phyloP scores from a whole-genome alignment of 768 basidiomycete genomes.

The Coprinopsis cinerea region DNA sequence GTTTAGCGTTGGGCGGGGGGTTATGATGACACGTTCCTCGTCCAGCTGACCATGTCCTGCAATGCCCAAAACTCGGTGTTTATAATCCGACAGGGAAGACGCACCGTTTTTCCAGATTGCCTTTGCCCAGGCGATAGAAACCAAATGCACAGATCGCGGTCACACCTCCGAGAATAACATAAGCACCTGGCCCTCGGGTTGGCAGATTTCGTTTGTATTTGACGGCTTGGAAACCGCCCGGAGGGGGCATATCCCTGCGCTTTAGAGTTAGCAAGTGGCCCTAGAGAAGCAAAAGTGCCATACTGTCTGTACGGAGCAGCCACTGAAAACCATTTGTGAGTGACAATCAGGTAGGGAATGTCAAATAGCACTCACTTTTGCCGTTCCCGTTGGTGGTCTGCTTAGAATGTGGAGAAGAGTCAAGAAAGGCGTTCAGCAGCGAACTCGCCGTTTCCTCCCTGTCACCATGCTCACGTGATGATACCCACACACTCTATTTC shows the following conservation, averaged over 20 bases:
- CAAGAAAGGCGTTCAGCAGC: too few species aligned
- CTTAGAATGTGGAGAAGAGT: too few species aligned
- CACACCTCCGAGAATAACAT: conserved; percentile 82
- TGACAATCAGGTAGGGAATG: neutral
- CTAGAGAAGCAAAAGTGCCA: conserved; percentile 27
- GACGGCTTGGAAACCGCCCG: conserved; percentile 87
- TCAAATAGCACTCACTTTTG: conserved; percentile 7
- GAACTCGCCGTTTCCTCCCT: too few species aligned
- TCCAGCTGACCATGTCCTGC: conserved; percentile 45
- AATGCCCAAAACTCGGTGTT: conserved; percentile 7
- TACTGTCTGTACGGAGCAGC: conserved; percentile 60
- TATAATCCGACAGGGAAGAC: conserved; percentile 31
- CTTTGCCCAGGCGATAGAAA: conserved; percentile 86
- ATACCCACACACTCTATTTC: too few species aligned
- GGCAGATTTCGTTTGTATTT: conserved; percentile 97
- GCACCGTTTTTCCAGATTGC: conserved; percentile 90
- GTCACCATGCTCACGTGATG: too few species aligned
- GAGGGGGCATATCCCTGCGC: conserved; percentile 89
- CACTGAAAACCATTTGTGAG: conserved; percentile 33
- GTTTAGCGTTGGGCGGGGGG: conserved; percentile 63
- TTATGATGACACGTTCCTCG: conserved; percentile 58
- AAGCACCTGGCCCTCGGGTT: conserved; percentile 78
- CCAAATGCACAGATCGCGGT: conserved; percentile 83
- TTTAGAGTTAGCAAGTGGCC: conserved; percentile 21
- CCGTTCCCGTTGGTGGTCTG: conserved; percentile 3